Evolutionary conservation across 805 yeast species (phyloP), one percentile per base, ranked within the genome.

Genomic region (Suhomyces prunicola): DNA sequence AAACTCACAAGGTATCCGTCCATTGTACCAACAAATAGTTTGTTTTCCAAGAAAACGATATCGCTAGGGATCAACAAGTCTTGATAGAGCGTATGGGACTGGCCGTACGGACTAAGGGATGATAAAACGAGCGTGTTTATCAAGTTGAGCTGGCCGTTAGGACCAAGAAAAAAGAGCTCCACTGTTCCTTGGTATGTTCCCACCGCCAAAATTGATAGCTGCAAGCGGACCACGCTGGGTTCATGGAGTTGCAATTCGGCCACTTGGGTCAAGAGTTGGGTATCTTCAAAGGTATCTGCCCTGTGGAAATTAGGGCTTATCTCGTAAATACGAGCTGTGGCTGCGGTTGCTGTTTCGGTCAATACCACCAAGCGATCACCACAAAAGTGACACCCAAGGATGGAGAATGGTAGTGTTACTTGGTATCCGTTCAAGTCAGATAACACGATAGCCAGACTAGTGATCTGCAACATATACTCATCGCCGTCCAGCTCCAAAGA

Each of bases 11-110:
- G 62, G 35, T 56, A 61, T 0, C 79, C 79, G 31, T 67, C 67
- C 46, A 63, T 65, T 1, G 77, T 61, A 0, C 78, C 78, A 27
- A 74, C 53, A 15, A 57, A 58, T 0, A 70, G 26, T 12, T 50
- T 50, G 2, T 50, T 19, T 4, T 44, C 36, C 2, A n/a, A 27
- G 13, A 47, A 53, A 1, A 51, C 8, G 3, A 64, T 53, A 49
- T 63, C 68, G 44, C 63, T 45, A 2, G 73, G 68, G n/a, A 67
- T 59, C 10, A 64, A 23, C 8, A 52, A 47, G 22, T 41, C 51
- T 13, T 41, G 27, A 13, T 29, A 6, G 10, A 39, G 26, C 22
- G 24, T 23, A 39, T 44, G 29, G 7, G 26, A 42, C 23, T 27
- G 39, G 15, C 36, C 29, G 22, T 55, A 48, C 15, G 59, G 57